Evolutionary conservation across 2,329 filamentous ascomycete genomes (phyloP).

Genomic region (Diaporthe ampelina): DNA sequence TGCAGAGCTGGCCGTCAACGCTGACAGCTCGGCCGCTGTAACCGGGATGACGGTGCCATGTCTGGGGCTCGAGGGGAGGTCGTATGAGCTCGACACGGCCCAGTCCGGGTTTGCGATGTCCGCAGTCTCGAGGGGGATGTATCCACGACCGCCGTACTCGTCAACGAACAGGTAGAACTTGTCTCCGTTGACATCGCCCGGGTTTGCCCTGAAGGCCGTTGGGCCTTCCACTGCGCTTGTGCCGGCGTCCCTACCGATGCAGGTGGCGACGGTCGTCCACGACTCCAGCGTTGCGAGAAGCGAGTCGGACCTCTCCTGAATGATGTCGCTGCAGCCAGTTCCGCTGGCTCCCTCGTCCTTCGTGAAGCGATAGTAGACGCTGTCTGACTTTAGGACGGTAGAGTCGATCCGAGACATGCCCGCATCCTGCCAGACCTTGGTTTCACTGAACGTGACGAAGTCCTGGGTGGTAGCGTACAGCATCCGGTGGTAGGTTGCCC

Average conservation of each 20-base stretch:
- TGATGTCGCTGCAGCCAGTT: slow-evolving; percentile 68
- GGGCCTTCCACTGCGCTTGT: slow-evolving; percentile 65
- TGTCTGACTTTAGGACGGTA: slow-evolving; percentile 60
- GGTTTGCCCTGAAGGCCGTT: slow-evolving; percentile 65
- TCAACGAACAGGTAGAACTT: slow-evolving; percentile 70
- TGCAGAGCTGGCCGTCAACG: slow-evolving; percentile 45
- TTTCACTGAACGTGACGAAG: slow-evolving; percentile 63
- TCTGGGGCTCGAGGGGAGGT: slow-evolving; percentile 62
- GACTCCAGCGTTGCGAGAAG: slow-evolving; percentile 56
- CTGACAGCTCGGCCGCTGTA: slow-evolving; percentile 59
- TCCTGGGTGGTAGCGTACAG: slow-evolving; percentile 64
- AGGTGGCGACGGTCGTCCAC: slow-evolving; percentile 61
- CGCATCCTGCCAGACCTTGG: slow-evolving; percentile 65
- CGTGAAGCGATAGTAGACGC: slow-evolving; percentile 65
- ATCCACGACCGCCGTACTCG: slow-evolving; percentile 65
- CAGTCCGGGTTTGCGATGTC: slow-evolving; percentile 64
- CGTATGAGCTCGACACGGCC: slow-evolving; percentile 61
- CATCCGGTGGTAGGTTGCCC: slow-evolving; percentile 65
- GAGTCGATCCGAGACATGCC: slow-evolving; percentile 66
- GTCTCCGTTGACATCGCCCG: slow-evolving; percentile 62
- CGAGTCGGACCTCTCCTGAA: slow-evolving; percentile 62
- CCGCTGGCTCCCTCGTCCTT: slow-evolving; percentile 65
- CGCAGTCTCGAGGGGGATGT: slow-evolving; percentile 65
- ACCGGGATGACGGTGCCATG: slow-evolving; percentile 68
- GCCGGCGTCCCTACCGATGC: slow-evolving; percentile 65